These are phyloP conservation scores for Nemania sp. DNA, from an alignment of 2,329 filamentous ascomycete genomes.

Conservation along the genomic window DNA sequence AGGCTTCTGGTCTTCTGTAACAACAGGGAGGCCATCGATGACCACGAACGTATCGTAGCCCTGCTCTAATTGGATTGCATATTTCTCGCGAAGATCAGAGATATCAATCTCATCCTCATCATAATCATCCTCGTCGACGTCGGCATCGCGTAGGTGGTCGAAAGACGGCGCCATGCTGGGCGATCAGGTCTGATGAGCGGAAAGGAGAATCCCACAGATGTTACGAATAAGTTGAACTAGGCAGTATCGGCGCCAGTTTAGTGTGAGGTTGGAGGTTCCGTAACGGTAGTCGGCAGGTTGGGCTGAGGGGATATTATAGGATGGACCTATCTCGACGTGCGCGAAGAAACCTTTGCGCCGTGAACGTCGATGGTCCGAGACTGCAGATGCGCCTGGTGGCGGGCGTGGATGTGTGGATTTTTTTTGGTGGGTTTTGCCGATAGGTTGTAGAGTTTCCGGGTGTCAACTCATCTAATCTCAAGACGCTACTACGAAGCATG, in stretches of 20 bases:
- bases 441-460: too few species aligned
- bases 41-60: conserved; percentile 96
- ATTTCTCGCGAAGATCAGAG: conserved; percentile 90
- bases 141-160: conserved; percentile 87
- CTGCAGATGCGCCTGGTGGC: conserved; percentile 1
- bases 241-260: conserved; percentile 7
- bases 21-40: conserved; percentile 87
- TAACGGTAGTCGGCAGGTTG: too few species aligned
- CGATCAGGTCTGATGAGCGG: too few species aligned
- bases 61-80: conserved; percentile 93
- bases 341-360: neutral
- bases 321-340: neutral
- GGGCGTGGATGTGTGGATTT: conserved; percentile 22
- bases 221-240: neutral
- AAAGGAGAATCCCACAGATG: too few species aligned
- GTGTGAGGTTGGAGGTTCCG: too few species aligned
- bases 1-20: conserved; percentile 86
- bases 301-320: too few species aligned
- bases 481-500: too few species aligned
- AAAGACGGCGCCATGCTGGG: conserved; percentile 90
- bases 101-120: conserved; percentile 95
- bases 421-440: too few species aligned
- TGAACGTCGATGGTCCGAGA: neutral
- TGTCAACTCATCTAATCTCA: too few species aligned
- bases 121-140: conserved; percentile 81